Base-by-base conservation (phyloP, 73 alveolate species). In the Breviolum minutum region DNA sequence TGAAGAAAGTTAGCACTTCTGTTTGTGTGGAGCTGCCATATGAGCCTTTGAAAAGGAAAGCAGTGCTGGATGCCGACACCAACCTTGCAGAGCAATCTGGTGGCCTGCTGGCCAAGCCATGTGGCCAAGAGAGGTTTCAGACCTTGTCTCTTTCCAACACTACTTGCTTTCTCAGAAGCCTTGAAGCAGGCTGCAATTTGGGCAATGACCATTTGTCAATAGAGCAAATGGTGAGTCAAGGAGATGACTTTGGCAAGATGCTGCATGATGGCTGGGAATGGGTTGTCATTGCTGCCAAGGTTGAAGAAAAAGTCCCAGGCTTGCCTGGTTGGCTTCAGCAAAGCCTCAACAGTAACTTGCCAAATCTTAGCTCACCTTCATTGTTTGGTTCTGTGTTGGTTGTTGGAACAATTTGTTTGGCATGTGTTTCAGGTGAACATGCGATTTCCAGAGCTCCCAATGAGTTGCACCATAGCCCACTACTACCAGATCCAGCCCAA, bases 241-340 rank as follows among this genome's bases (percentile, higher is more conserved):
- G 93, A 24, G 73, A 84, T 62, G 93, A 84, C 93, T 60, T 84
- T 84, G 93, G 76, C 20, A 84, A 48, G 48, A 30, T 83, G 19
- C 48, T 83, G 71, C 70, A 83, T 22, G 74, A 60, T 19, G 92
- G 92, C 19, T 83, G 92, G 92, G 54, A 54, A 2, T 83, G 92
- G 92, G 60, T 54, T 19, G 73, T 54, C 32, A 8, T 83, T 19
- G 74, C 92, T 10, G 73, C 74, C 27, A 48, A 83, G 17, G 92
- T 83, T 22, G 92, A 83, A 24, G 92, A 83, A 54, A 32, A 61
- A 22, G 74, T 83, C 19, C 92, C 92, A 83, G 19, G 54, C 40
- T 24, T 83, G 48, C 92, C 92, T 48, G 71, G 60, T 16, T 19
- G 48, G 74, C 73, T 83, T 24, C 92, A 83, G 92, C 74, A 83